A percentile compares a stretch with the other conserved stretches of the same genome.
These are phyloP conservation scores for Eucalyptus curtisii DNA, from an alignment of 345 rosid genomes.

Conservation along the genomic window DNA sequence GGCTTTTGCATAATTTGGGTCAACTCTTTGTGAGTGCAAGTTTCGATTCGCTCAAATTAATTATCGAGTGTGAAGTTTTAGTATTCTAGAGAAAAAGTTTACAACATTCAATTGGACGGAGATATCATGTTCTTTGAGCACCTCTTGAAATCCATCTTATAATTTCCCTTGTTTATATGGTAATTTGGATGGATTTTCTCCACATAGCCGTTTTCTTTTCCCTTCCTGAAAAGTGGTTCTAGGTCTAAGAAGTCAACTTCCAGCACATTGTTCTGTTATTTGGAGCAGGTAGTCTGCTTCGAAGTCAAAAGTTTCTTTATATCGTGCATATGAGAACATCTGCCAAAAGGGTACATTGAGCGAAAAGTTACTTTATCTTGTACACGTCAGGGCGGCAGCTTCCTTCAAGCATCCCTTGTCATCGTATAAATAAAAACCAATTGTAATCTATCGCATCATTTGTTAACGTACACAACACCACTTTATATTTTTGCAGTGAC, in stretches of 20 bases:
- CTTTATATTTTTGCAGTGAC: neutral
- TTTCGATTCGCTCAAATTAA: neutral
- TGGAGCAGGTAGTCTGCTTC: neutral
- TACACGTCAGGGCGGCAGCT: neutral
- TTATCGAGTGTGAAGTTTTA: neutral
- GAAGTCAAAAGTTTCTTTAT: neutral
- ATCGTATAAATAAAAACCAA: neutral
- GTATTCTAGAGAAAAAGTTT: neutral
- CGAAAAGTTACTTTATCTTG: too few species aligned
- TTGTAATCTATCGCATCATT: neutral
- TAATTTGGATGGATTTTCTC: neutral
- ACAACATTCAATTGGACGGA: neutral
- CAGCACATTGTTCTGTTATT: neutral
- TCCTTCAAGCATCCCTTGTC: neutral
- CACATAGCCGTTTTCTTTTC: neutral
- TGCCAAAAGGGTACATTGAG: neutral
- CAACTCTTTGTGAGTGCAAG: neutral
- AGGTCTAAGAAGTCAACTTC: neutral
- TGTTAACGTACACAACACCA: neutral
- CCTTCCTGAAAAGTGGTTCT: neutral
- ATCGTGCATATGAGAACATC: neutral
- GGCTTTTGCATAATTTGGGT: neutral
- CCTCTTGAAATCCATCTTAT: neutral
- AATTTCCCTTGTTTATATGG: neutral
- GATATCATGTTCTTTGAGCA: neutral